Base-by-base conservation (phyloP, 257 asterid species). In the Solanum okadae region DNA sequence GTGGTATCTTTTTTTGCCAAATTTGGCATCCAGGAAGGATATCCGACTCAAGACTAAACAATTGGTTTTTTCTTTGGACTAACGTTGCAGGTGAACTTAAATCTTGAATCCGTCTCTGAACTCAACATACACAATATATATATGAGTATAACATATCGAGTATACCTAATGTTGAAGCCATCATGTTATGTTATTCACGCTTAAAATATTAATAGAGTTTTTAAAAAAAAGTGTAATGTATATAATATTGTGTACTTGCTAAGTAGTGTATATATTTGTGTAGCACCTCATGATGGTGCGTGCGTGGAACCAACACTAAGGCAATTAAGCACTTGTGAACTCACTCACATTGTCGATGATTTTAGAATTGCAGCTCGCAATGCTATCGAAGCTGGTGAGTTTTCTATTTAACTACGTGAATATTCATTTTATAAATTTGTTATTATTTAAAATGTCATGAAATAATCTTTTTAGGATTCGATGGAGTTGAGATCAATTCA, bases 401-500 rank as follows among this genome's bases (percentile, higher is more conserved):
- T 75, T 18, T 5, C 31, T 3, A 75, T 75, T 73, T n/a, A n/a
- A 63, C 33, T 63, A 10, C 2, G 16, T 65, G 72, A n/a, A n/a
- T 65, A 65, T n/a, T 65, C 4, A 65, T 65, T 65, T 65, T n/a
- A 10, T 10, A 63, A n/a, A 10, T 23, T 63, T n/a, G 33, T 63
- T 49, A 49, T 15, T 49, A 49, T 49, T 49, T 5, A 15, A 49
- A 49, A 49, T 0, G 3, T 49, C 9, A 52, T 18, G 63, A 18
- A 52, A 52, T 2, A 52, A 29, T 68, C 76, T 68, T 68, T 68
- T 27, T 8, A 96, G 98, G 98, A 42, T 96, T 96, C 70, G 98
- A 96, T 86, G 97, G 99, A n/a, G 90, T 96, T 23, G 99, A 96
- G 91, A 94, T 95, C 91, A 98, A 96, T 10, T 98, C 96, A 61